phyloP scores from a whole-genome alignment of 2,329 filamentous ascomycete genomes.

The Colletotrichum abscissum region DNA sequence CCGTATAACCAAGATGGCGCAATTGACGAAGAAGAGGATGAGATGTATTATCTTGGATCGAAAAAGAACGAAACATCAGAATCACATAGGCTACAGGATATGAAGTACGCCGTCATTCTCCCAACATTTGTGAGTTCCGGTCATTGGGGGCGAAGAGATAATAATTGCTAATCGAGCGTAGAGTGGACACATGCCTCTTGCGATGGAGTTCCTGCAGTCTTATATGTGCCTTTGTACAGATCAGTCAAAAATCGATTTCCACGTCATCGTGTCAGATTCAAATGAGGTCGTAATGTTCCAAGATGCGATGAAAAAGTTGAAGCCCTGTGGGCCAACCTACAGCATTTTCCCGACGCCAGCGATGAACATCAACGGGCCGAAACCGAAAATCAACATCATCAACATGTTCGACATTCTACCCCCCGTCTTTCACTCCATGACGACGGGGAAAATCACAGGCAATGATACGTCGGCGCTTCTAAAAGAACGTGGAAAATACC shows the following conservation, averaged over 20 bases:
- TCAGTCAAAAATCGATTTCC: conserved; percentile 12
- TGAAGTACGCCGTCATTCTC: conserved; percentile 23
- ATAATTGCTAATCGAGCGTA: background rate
- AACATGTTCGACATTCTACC: conserved; percentile 26
- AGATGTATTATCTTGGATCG: background rate
- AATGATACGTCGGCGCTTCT: conserved; percentile 18
- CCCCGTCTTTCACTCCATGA: background rate
- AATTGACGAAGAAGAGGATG: background rate
- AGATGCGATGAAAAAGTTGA: background rate
- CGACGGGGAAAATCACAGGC: background rate
- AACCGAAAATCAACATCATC: conserved; percentile 4
- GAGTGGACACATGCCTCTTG: conserved; percentile 8
- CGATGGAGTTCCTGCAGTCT: conserved; percentile 20
- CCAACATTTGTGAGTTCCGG: conserved; percentile 18
- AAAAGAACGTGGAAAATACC: conserved; percentile 2
- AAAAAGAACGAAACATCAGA: background rate
- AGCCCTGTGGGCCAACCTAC: conserved; percentile 4
- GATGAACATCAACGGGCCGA: conserved; percentile 7
- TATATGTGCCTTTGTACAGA: conserved; percentile 27
- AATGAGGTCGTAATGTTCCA: background rate
- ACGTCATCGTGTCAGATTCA: conserved; percentile 15
- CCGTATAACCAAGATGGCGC: background rate
- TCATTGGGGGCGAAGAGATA: too few species aligned
- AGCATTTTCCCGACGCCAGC: conserved; percentile 15
- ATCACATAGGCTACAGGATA: background rate